Evolutionary conservation across 148 eudicot species (phyloP), one percentile per base, ranked within the genome.

Genomic region (Camellia sinensis): DNA sequence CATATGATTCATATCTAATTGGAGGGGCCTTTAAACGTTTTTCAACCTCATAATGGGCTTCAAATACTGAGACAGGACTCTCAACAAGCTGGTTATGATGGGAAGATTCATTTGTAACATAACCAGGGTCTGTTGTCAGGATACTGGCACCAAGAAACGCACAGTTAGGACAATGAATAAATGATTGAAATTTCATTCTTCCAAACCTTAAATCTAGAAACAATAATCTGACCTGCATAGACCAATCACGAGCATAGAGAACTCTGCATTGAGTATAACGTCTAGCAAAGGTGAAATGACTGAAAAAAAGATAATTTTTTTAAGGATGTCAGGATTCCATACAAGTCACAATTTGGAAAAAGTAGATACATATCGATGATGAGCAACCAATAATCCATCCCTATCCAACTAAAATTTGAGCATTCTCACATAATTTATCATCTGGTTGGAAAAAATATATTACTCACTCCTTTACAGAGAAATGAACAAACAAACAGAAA

Each of bases 51-150:
- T 75, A 29, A 71, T 75, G 78, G 73, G 75, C 82, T 80, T 80
- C 82, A 80, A 79, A 82, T 75, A 73, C 87, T 43, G 78, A 71
- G 62, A 84, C 67, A 44, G 83, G 60, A 71, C 44, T 71, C 41
- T 78, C 81, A 75, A 66, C 45, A 43, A 66, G 46, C 19, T 59
- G 18, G 73, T 75, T 82, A 43, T 40, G 82, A 64, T 53, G 76
- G 53, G 82, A 66, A 83, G 85, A 80, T 67, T 81, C 89, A 78
- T 54, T 71, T 59, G 76, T 77, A 48, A 84, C 87, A 75, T 83
- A 85, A 75, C 95, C 95, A 61, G 97, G 97, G 89, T 91, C 95
- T 73, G 80, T 84, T 45, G 81, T 75, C 66, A 93, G 18, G 59
- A 93, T 93, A 75, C 97, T 93, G 87, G 75, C 71, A 77, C 76